These are phyloP conservation scores for Entomophthora muscae DNA, from an alignment of 371 early-diverging fungal species.

Conservation along the genomic window DNA sequence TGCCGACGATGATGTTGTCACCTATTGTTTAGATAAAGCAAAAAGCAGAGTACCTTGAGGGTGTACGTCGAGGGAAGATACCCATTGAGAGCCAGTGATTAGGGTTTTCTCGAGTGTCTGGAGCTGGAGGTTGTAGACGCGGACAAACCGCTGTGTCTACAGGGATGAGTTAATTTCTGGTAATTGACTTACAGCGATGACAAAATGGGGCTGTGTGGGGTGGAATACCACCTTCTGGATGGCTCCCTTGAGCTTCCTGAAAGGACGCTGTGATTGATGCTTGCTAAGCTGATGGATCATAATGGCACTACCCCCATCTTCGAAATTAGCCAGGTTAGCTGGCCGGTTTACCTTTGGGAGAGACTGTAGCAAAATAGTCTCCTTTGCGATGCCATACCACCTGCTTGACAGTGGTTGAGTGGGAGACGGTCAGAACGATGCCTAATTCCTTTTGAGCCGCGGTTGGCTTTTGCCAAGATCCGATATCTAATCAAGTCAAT, in stretches of 20 bases:
- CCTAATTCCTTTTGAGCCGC: conserved; percentile 24
- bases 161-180: neutral
- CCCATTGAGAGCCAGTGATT: conserved; percentile 74
- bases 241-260: conserved; percentile 66
- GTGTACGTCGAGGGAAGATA: conserved; percentile 85
- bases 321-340: neutral
- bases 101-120: conserved; percentile 71
- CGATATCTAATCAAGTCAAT: neutral
- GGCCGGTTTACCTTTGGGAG: conserved; percentile 34
- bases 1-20: conserved; percentile 88
- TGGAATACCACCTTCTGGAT: conserved; percentile 85
- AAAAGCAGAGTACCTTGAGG: conserved; percentile 31
- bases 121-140: conserved; percentile 78
- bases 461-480: conserved; percentile 41
- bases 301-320: conserved; percentile 32
- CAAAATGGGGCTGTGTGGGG: conserved; percentile 78
- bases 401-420: conserved; percentile 38
- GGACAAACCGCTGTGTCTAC: conserved; percentile 81
- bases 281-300: conserved; percentile 83
- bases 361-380: conserved; percentile 81
- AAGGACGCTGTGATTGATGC: conserved; percentile 74
- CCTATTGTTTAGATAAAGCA: conserved; percentile 19
- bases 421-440: conserved; percentile 8
- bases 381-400: conserved; percentile 93
- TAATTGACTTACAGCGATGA: conserved; percentile 52